Conservation (phyloP, 352 stramenopile genomes). For the Phytophthora pisi region DNA sequence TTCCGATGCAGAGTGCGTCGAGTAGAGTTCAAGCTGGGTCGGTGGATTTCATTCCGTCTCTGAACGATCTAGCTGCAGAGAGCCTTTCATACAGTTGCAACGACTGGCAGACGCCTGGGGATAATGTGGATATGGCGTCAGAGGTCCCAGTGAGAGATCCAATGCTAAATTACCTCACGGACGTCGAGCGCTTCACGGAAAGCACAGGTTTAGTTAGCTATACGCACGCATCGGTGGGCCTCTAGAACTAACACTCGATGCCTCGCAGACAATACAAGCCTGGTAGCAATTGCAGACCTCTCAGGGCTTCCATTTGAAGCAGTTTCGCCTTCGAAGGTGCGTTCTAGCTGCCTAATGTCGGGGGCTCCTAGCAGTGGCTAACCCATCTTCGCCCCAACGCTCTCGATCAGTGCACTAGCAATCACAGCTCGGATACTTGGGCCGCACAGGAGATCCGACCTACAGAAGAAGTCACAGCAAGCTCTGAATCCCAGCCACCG, state of each 20-base stretch:
- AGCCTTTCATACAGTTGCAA: neutral
- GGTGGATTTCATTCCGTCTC: constrained; percentile 7
- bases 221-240: neutral
- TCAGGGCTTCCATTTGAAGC: constrained; percentile 12
- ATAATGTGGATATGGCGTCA: neutral
- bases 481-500: constrained; percentile 1
- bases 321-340: neutral
- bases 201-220: constrained; percentile 27
- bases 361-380: too few relatives aligned
- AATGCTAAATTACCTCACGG: constrained; percentile 62
- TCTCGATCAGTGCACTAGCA: neutral
- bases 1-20: neutral
- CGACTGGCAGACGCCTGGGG: neutral
- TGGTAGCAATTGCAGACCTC: constrained; percentile 26
- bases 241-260: neutral
- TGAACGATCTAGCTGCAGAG: constrained; percentile 21
- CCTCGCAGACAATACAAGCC: constrained; percentile 20
- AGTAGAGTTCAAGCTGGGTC: neutral
- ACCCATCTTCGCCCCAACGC: neutral
- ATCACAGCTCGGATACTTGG: neutral
- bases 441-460: constrained; percentile 5
- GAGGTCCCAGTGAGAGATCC: constrained; percentile 50
- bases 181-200: constrained; percentile 64
- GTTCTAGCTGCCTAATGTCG: neutral
- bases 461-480: constrained; percentile 2